Evolutionary conservation across 192 early-diverging fungal genomes (phyloP).

Genomic region (Rhizoclosmatium globosum): DNA sequence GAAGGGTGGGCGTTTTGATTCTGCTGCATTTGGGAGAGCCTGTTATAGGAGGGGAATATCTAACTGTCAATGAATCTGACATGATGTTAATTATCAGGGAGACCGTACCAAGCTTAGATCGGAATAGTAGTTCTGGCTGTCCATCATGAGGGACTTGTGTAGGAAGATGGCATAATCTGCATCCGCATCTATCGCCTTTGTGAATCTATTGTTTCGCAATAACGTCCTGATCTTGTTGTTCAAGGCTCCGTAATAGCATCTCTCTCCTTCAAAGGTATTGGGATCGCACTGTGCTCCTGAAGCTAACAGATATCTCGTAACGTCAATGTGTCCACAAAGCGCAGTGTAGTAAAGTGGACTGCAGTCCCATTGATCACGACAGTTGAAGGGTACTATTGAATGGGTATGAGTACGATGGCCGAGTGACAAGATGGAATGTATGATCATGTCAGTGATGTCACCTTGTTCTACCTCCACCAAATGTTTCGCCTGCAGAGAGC

Average conservation of each 20-base stretch:
- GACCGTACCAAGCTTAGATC: conserved; percentile 24
- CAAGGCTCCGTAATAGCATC: conserved; percentile 52
- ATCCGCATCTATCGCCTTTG: conserved; percentile 55
- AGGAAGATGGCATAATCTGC: conserved; percentile 48
- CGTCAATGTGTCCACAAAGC: conserved; percentile 54
- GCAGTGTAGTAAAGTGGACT: conserved; percentile 54
- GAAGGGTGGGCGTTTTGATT: conserved; percentile 3
- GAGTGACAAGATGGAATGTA: conserved; percentile 2
- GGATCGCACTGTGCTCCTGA: conserved; percentile 60
- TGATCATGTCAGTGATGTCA: conserved; percentile 15
- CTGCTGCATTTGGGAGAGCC: conserved; percentile 3
- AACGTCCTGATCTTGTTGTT: conserved; percentile 54
- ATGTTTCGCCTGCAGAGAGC: conserved; percentile 19
- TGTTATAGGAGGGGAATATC: not conserved
- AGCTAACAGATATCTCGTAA: conserved; percentile 53
- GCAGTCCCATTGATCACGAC: conserved; percentile 57
- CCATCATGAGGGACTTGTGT: conserved; percentile 13
- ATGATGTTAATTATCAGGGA: not conserved
- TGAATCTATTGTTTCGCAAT: conserved; percentile 49
- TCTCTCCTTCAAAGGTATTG: conserved; percentile 62
- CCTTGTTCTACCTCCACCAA: conserved; percentile 38
- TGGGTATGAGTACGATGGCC: conserved; percentile 8
- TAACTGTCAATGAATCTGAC: not conserved
- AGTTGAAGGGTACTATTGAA: conserved; percentile 50
- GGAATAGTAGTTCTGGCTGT: not conserved